These are phyloP conservation scores for Apophysomyces elegans DNA, from an alignment of 371 early-diverging fungal genomes.

Conservation along the genomic window DNA sequence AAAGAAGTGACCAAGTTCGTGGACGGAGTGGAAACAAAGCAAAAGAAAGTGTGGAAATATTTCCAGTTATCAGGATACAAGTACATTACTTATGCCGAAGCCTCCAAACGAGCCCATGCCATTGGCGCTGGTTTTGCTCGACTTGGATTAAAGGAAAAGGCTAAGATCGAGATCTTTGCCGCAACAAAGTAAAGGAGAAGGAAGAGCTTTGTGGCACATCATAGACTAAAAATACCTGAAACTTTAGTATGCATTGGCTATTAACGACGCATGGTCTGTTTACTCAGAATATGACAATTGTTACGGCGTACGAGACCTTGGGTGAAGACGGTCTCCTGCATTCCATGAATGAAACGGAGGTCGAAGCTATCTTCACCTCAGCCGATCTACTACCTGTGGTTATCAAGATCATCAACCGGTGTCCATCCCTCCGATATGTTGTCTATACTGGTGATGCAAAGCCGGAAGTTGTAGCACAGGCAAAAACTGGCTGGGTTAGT, in stretches of 20 bases:
- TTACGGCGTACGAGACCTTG: constrained; percentile 89
- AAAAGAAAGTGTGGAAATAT: constrained; percentile 85
- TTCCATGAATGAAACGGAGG: constrained; percentile 85
- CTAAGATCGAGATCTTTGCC: constrained; percentile 72
- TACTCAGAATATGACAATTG: constrained; percentile 76
- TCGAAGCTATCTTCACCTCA: constrained; percentile 76
- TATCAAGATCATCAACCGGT: constrained; percentile 56
- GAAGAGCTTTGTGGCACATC: background rate
- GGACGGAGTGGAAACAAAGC: constrained; percentile 67
- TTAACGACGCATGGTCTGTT: constrained; percentile 71
- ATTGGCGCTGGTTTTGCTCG: constrained; percentile 73
- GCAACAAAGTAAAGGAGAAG: constrained; percentile 59
- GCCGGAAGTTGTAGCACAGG: constrained; percentile 48
- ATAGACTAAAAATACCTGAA: background rate
- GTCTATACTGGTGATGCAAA: constrained; percentile 78
- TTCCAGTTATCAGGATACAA: constrained; percentile 74
- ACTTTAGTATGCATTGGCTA: constrained; percentile 75
- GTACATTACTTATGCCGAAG: constrained; percentile 72
- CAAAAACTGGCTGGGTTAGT: constrained; percentile 28
- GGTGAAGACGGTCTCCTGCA: constrained; percentile 86
- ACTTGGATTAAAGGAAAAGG: constrained; percentile 61
- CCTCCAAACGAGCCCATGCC: constrained; percentile 41
- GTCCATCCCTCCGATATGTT: constrained; percentile 66
- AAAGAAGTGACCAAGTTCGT: constrained; percentile 77
- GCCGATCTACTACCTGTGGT: constrained; percentile 77